phyloP scores from a whole-genome alignment of 208 protist genomes.

The Crithidia thermophila region DNA sequence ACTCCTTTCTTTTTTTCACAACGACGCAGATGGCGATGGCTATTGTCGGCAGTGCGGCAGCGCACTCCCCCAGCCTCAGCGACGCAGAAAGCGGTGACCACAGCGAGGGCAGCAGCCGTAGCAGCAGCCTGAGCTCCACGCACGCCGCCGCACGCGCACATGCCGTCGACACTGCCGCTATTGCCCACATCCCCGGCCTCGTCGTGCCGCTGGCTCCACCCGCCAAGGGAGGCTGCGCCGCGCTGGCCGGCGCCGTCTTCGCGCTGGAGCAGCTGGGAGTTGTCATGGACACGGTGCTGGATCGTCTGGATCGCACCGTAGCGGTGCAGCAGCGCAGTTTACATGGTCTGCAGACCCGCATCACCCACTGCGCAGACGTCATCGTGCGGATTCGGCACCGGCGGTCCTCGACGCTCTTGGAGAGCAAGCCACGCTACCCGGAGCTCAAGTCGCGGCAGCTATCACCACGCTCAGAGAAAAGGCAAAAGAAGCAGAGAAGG shows the following conservation, averaged over 20 bases:
- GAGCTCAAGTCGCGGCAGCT: too few relatives aligned
- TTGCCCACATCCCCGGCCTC: constrained; percentile 23
- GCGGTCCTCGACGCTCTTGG: constrained; percentile 12
- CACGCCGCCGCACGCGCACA: constrained; percentile 1
- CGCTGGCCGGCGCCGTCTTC: constrained; percentile 25
- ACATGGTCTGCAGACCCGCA: constrained; percentile 10
- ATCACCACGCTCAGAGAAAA: too few relatives aligned
- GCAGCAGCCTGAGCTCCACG: constrained; percentile 19
- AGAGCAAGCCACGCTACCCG: constrained; percentile 27
- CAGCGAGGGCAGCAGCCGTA: neutral
- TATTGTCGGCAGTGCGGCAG: too few relatives aligned
- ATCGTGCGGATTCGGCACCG: constrained; percentile 8
- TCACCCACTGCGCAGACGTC: constrained; percentile 13
- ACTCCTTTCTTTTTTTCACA: too few relatives aligned
- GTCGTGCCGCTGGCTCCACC: constrained; percentile 30
- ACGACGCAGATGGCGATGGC: too few relatives aligned
- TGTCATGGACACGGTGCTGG: constrained; percentile 24
- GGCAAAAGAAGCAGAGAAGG: neutral
- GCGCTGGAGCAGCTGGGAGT: constrained; percentile 18
- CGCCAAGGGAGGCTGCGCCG: constrained; percentile 18
- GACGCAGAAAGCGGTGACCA: too few relatives aligned
- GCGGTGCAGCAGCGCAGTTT: constrained; percentile 5
- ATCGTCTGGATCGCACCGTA: constrained; percentile 15
- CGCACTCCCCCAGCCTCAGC: too few relatives aligned
- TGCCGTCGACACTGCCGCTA: constrained; percentile 23